A percentile compares a stretch with the other conserved stretches of the same genome.
Conservation (phyloP, 371 early-diverging fungal genomes). For the Circinella minor region DNA sequence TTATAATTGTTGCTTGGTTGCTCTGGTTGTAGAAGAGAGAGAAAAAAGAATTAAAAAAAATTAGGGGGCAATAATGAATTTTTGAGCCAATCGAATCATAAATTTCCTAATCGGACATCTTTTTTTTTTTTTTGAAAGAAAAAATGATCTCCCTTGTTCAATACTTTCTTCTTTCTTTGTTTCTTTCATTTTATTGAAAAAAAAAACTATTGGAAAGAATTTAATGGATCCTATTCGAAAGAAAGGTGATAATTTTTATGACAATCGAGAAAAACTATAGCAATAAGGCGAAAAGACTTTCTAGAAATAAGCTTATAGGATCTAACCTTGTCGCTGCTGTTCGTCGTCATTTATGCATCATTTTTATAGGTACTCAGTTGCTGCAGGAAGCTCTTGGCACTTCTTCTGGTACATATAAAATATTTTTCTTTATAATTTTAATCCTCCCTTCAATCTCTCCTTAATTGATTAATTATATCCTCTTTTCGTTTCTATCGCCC, state of each 20-base stretch:
- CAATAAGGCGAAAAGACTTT: neutral
- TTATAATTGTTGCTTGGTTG: neutral
- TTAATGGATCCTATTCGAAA: too few relatives aligned
- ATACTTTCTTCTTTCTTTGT: neutral
- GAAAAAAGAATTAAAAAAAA: neutral
- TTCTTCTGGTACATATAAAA: neutral
- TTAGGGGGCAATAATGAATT: too few relatives aligned
- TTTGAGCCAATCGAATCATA: too few relatives aligned
- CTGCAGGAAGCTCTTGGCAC: slow-evolving; percentile 14
- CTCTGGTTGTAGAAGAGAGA: neutral
- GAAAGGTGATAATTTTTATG: too few relatives aligned
- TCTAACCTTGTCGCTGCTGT: neutral
- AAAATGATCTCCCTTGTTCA: too few relatives aligned
- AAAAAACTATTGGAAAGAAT: neutral
- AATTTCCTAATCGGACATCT: too few relatives aligned
- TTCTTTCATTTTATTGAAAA: neutral
- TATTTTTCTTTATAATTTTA: neutral
- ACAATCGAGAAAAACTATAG: neutral
- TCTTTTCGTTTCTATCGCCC: neutral
- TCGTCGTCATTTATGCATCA: too few relatives aligned
- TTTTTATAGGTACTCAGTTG: slow-evolving; percentile 14
- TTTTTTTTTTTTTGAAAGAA: too few relatives aligned
- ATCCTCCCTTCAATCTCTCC: neutral
- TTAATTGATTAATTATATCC: neutral
- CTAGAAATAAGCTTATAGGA: neutral